Conservation (phyloP, 2,329 filamentous ascomycete species). For the Pseudocercospora pini-densiflorae region DNA sequence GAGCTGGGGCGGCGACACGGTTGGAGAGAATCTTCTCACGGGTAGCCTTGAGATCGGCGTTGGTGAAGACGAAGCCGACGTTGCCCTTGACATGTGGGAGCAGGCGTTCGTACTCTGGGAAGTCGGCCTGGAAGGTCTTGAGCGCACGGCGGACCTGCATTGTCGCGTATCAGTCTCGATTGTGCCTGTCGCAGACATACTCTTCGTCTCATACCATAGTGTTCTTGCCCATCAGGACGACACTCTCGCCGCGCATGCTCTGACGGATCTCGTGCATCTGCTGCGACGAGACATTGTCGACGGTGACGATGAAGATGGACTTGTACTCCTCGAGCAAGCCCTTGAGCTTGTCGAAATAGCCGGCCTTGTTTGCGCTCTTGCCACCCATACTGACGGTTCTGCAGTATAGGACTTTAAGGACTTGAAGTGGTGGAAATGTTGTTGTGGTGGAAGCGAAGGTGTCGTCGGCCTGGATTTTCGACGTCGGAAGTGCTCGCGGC, state of each 20-base stretch:
- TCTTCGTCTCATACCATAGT: constrained; percentile 76
- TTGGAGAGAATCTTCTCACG: constrained; percentile 95
- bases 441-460: background rate
- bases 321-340: constrained; percentile 92
- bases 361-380: constrained; percentile 92
- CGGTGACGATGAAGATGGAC: constrained; percentile 83
- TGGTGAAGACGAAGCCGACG: constrained; percentile 99
- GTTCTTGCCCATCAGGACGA: constrained; percentile 99
- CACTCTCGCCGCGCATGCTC: constrained; percentile 85
- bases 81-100: constrained; percentile 97
- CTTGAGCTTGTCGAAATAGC: constrained; percentile 99
- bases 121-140: constrained; percentile 88
- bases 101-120: constrained; percentile 97
- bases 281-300: constrained; percentile 99
- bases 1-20: constrained; percentile 95
- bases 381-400: constrained; percentile 44
- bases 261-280: constrained; percentile 99
- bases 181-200: background rate
- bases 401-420: constrained; percentile 44
- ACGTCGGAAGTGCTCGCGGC: background rate
- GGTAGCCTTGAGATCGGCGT: constrained; percentile 86
- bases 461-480: background rate
- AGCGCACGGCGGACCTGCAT: constrained; percentile 88
- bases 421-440: constrained; percentile 16
- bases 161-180: constrained; percentile 21